A percentile compares a stretch with the other conserved stretches of the same genome.
These are phyloP conservation scores for Thuidium tamariscinum DNA, from an alignment of 225 moss, liverwort and hornwort genomes.

Conservation along the genomic window DNA sequence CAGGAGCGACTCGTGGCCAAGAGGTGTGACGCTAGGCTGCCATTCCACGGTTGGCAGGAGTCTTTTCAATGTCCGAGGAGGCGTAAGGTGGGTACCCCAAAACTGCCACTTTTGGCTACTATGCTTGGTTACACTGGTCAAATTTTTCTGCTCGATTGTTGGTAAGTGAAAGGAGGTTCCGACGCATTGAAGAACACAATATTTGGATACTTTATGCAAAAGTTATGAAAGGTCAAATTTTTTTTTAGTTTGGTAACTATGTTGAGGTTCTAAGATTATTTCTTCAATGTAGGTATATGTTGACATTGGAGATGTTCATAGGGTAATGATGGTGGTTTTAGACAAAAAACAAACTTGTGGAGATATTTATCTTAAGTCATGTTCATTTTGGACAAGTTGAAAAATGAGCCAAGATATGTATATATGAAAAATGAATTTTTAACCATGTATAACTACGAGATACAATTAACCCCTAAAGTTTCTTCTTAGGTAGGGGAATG, in stretches of 20 bases:
- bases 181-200: background rate
- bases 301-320: background rate
- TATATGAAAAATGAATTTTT: background rate
- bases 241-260: fast-evolving
- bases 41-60: background rate
- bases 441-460: background rate
- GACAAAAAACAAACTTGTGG: no score
- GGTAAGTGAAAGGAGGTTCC: background rate
- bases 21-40: background rate
- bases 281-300: background rate
- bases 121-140: fast-evolving
- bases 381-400: background rate
- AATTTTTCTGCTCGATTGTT: no score
- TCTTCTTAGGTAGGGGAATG: background rate
- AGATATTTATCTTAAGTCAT: background rate
- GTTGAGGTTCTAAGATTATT: background rate
- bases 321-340: background rate
- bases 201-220: background rate
- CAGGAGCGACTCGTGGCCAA: background rate
- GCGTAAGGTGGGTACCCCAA: background rate
- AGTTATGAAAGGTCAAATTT: no score
- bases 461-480: background rate
- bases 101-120: background rate
- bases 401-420: background rate
- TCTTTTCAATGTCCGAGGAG: background rate